Evolutionary conservation across 129 eudicot species (phyloP).

Genomic region (Glebionis coronaria): DNA sequence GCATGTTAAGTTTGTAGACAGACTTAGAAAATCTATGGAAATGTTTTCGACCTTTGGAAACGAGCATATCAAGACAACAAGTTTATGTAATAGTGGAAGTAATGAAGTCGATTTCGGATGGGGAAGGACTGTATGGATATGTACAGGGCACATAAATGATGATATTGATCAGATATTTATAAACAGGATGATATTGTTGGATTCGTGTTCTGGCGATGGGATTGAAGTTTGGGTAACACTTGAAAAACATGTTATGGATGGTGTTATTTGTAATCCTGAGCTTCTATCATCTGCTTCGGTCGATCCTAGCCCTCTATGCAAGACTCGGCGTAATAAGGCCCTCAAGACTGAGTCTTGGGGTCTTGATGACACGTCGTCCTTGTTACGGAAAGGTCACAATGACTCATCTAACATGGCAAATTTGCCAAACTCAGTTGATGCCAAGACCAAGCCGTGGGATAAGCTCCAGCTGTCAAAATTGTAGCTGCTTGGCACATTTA

Average conservation of each 20-base stretch:
- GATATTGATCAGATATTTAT: neutral
- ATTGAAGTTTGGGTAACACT: slow-evolving; percentile 33
- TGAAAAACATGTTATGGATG: slow-evolving; percentile 25
- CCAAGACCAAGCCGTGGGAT: too few species aligned
- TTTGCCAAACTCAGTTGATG: too few species aligned
- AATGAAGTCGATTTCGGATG: slow-evolving; percentile 18
- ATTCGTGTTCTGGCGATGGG: slow-evolving; percentile 24
- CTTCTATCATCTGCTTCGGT: slow-evolving; percentile 23
- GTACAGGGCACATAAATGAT: neutral
- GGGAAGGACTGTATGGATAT: slow-evolving; percentile 26
- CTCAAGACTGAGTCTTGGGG: too few species aligned
- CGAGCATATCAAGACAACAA: slow-evolving; percentile 5
- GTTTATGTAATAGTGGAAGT: slow-evolving; percentile 14
- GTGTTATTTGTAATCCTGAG: slow-evolving; percentile 11
- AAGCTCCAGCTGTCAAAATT: too few species aligned
- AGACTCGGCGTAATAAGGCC: too few species aligned
- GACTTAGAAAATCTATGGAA: neutral
- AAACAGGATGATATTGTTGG: slow-evolving; percentile 19
- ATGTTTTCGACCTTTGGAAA: neutral
- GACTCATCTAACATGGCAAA: too few species aligned
- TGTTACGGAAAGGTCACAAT: too few species aligned
- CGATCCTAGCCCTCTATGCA: slow-evolving; percentile 28
- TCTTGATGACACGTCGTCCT: too few species aligned
- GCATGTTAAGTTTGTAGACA: neutral
- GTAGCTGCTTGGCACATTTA: too few species aligned